Percentiles rank a stretch among this genome's conserved stretches.
Evolutionary conservation across 1,284 basidiomycete species (phyloP).

Genomic region (Trichosporon sp.): DNA sequence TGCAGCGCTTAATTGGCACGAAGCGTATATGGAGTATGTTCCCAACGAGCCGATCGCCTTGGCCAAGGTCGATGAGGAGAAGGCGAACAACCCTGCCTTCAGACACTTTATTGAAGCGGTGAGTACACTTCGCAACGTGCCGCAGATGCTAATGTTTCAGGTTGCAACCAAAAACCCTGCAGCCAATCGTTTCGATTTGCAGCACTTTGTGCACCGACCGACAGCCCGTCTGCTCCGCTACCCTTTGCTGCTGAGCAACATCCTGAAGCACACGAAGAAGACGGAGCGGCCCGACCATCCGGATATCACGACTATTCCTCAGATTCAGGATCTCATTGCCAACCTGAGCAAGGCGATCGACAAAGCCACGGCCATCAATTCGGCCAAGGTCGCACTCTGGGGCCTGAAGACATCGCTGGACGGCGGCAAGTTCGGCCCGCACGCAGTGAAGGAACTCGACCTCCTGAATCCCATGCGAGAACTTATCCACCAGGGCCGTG

Average conservation of each 20-base stretch:
- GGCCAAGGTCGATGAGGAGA: slow-evolving; percentile 84
- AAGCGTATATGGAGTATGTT: slow-evolving; percentile 88
- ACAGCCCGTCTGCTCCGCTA: slow-evolving; percentile 85
- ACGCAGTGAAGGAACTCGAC: slow-evolving; percentile 77
- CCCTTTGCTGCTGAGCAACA: slow-evolving; percentile 71
- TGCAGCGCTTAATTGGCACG: slow-evolving; percentile 84
- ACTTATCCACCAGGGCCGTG: slow-evolving; percentile 71
- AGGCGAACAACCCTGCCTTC: slow-evolving; percentile 70
- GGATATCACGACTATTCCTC: slow-evolving; percentile 69
- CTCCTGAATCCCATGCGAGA: slow-evolving; percentile 73
- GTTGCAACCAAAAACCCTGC: slow-evolving; percentile 22
- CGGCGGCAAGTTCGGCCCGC: slow-evolving; percentile 67
- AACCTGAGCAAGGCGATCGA: slow-evolving; percentile 75
- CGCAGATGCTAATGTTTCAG: background rate
- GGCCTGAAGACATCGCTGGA: slow-evolving; percentile 60
- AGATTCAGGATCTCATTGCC: slow-evolving; percentile 78
- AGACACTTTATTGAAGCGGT: slow-evolving; percentile 71
- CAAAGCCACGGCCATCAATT: slow-evolving; percentile 72
- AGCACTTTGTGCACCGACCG: slow-evolving; percentile 80
- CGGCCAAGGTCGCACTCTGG: slow-evolving; percentile 82
- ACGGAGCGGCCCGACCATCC: slow-evolving; percentile 65
- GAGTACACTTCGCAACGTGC: slow-evolving; percentile 21
- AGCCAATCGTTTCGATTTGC: slow-evolving; percentile 68
- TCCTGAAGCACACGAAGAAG: slow-evolving; percentile 56
- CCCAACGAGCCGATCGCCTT: slow-evolving; percentile 91